phyloP scores from a whole-genome alignment of 805 yeast species.

The Wickerhamomyces ciferrii region DNA sequence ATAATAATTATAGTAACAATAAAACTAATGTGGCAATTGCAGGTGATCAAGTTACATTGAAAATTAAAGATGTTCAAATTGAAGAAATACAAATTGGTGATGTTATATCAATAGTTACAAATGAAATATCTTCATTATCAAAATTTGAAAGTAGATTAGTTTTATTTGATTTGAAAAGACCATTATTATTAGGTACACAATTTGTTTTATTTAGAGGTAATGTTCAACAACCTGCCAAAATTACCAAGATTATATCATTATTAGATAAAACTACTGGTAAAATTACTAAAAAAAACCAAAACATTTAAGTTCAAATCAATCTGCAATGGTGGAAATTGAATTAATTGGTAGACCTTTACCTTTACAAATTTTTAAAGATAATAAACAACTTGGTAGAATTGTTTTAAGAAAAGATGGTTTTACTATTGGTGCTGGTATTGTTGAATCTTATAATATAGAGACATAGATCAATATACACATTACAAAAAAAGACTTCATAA shows the following conservation, averaged over 20 bases:
- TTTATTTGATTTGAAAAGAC: constrained; percentile 90
- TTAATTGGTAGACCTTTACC: constrained; percentile 84
- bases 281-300: constrained; percentile 86
- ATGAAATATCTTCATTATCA: constrained; percentile 80
- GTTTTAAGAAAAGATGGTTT: constrained; percentile 99
- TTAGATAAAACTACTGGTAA: constrained; percentile 93
- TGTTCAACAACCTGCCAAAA: constrained; percentile 88
- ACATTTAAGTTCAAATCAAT: constrained; percentile 94
- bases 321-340: constrained; percentile 88
- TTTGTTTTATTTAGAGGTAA: constrained; percentile 93
- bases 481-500: too few relatives aligned
- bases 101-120: constrained; percentile 87
- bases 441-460: constrained; percentile 45
- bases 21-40: too few relatives aligned
- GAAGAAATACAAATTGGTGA: constrained; percentile 91
- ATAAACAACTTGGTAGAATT: constrained; percentile 97
- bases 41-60: constrained; percentile 91
- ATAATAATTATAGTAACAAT: constrained; percentile 63
- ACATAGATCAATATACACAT: too few relatives aligned
- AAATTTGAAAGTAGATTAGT: constrained; percentile 80
- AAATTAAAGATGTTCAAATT: constrained; percentile 85
- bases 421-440: constrained; percentile 99
- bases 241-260: constrained; percentile 74
- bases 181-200: constrained; percentile 84
- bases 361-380: constrained; percentile 89